Conservation (phyloP, 345 rosid genomes). For the Aegle marmelos region DNA sequence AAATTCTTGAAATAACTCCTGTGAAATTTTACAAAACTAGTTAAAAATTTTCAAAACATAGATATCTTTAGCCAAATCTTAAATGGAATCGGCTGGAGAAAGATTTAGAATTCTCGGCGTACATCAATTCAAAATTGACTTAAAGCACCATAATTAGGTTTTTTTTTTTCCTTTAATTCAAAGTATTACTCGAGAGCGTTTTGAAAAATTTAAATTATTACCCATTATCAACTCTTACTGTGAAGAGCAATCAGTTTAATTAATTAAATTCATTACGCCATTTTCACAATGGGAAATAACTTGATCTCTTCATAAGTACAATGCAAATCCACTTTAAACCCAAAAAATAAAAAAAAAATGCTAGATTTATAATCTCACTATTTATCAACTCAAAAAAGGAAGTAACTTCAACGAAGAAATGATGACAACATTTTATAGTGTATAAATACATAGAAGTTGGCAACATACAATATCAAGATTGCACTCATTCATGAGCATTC, state of each 20-base stretch:
- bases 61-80: not conserved
- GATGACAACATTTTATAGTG: not conserved
- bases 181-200: not conserved
- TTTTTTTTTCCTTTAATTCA: not conserved
- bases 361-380: not conserved
- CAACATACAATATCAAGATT: constrained; percentile 2
- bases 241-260: too few species aligned
- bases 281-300: too few species aligned
- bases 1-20: too few species aligned
- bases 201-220: not conserved
- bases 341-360: too few species aligned
- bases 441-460: not conserved
- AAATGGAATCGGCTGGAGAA: too few species aligned
- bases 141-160: too few species aligned
- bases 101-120: not conserved
- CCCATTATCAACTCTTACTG: too few species aligned
- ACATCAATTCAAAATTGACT: not conserved
- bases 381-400: not conserved
- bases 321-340: not conserved
- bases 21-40: too few species aligned
- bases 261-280: too few species aligned
- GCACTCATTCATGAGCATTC: not conserved
- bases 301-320: too few species aligned
- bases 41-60: too few species aligned
- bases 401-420: not conserved